These are phyloP conservation scores for Austropuccinia psidii DNA, from an alignment of 1,284 basidiomycete genomes.

Conservation along the genomic window DNA sequence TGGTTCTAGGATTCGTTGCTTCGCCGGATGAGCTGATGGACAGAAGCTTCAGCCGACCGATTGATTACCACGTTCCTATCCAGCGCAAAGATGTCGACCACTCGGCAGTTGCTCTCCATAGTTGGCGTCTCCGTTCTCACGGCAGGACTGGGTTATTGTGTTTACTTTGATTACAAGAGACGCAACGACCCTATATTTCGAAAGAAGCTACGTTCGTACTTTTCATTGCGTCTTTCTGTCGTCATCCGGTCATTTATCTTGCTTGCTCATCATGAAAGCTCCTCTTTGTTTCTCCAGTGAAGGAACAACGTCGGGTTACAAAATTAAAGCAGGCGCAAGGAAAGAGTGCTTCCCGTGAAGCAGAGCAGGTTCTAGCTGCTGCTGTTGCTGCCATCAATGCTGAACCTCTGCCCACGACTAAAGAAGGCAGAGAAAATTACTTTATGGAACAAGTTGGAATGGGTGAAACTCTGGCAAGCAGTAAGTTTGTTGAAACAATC, in stretches of 20 bases:
- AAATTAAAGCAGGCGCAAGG: slow-evolving; percentile 25
- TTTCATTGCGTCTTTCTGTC: slow-evolving; percentile 41
- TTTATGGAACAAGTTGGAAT: slow-evolving; percentile 47
- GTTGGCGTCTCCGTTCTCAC: slow-evolving; percentile 24
- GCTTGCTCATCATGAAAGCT: no score
- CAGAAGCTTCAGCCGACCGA: no score
- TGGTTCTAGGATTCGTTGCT: no score
- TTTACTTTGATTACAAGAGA: slow-evolving; percentile 47
- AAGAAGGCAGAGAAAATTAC: slow-evolving; percentile 37
- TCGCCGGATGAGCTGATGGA: no score
- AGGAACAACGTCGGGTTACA: slow-evolving; percentile 25
- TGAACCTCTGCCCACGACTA: slow-evolving; percentile 22
- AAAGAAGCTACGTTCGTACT: slow-evolving; percentile 44
- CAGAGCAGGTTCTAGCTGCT: slow-evolving; percentile 19
- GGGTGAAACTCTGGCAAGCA: slow-evolving; percentile 43
- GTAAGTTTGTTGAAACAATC: no score
- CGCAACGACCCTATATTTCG: slow-evolving; percentile 46
- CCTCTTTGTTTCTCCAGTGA: no score
- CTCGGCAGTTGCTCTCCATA: slow-evolving; percentile 31
- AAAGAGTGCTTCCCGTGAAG: slow-evolving; percentile 11
- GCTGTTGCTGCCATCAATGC: slow-evolving; percentile 24
- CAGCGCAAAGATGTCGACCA: slow-evolving; percentile 33
- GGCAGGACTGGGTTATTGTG: slow-evolving; percentile 27
- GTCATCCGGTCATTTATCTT: no score
- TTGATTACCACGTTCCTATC: no score